Evolutionary conservation across 1,284 basidiomycete genomes (phyloP), one percentile per base, ranked within the genome.

Genomic region (Boletus mariae): DNA sequence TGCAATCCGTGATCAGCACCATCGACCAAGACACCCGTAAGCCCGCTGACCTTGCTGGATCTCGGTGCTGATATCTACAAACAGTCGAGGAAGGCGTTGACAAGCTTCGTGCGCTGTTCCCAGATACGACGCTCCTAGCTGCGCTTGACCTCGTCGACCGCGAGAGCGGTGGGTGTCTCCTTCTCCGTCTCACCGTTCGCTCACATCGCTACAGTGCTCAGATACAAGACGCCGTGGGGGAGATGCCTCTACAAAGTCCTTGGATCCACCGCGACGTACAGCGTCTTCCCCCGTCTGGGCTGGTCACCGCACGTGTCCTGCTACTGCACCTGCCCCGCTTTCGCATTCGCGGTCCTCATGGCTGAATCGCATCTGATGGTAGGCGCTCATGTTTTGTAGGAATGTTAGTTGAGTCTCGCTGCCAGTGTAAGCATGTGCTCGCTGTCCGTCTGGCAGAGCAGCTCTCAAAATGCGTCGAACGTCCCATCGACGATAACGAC

Each of bases 281-380:
- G 72, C 23, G 82, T 90, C 46, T 80, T 83, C 37, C 75, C 84
- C 5, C 74, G 76, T 43, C 70, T 87, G 25, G 61, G 69, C n/a
- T 64, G 60, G 38, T 66, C 71, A 25, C 65, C 68, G 23, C 54
- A 45, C 26, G 54, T 73, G 25, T 73, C 78, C 11, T 74, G 76
- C 52, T 88, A 83, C 56, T 91, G 89, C 64, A 80, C 80, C n/a
- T 91, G 89, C 60, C 84, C 87, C 2, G 79, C 88, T 0, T 91
- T 87, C 61, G 68, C 80, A 1, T 82, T 81, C 57, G 76, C 79
- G 9, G 84, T 87, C 9, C 66, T 90, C 23, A 70, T 79, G 38
- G 75, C 78, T 17, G 76, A 78, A 42, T 77, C 79, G 5, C 79
- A 87, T 61, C 61, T 82, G n/a, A 83, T 86, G 84, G 88, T 86